Conservation (phyloP, 2,329 filamentous ascomycete genomes). For the Apiospora arundinis region DNA sequence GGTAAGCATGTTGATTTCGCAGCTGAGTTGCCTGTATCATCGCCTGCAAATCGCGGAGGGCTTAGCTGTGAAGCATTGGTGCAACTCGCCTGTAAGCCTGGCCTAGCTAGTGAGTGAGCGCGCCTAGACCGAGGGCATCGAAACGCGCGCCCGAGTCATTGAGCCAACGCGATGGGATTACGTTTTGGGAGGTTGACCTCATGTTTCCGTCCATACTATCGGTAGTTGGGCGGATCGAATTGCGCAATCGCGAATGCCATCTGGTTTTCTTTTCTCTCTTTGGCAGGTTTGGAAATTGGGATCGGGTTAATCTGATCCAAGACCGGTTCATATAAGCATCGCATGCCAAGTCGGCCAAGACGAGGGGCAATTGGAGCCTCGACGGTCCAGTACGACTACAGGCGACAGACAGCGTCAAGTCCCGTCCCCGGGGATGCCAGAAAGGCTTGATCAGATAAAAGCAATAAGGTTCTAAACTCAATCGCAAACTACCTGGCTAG, state of each 20-base stretch:
- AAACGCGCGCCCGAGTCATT: neutral
- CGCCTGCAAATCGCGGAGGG: neutral
- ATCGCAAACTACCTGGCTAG: neutral
- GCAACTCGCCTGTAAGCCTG: neutral
- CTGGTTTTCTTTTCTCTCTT: neutral
- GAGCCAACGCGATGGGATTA: neutral
- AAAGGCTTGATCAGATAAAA: neutral
- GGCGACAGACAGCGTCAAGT: constrained; percentile 13
- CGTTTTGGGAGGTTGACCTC: neutral
- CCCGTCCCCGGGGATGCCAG: neutral
- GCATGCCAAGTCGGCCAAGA: constrained; percentile 5
- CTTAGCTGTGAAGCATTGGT: neutral
- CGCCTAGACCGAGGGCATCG: neutral
- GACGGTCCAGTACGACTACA: neutral
- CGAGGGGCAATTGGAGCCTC: neutral
- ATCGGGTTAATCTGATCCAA: neutral
- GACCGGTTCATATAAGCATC: neutral
- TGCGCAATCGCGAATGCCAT: neutral
- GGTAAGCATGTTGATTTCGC: neutral
- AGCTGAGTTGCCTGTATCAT: neutral
- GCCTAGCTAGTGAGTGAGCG: no score
- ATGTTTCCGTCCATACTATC: neutral
- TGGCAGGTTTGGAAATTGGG: neutral
- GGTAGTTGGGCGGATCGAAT: neutral
- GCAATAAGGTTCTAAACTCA: neutral